A percentile compares a stretch with the other conserved stretches of the same genome.
Conservation (phyloP, 108 stramenopile genomes). For the Stephanodiscus triporus region DNA sequence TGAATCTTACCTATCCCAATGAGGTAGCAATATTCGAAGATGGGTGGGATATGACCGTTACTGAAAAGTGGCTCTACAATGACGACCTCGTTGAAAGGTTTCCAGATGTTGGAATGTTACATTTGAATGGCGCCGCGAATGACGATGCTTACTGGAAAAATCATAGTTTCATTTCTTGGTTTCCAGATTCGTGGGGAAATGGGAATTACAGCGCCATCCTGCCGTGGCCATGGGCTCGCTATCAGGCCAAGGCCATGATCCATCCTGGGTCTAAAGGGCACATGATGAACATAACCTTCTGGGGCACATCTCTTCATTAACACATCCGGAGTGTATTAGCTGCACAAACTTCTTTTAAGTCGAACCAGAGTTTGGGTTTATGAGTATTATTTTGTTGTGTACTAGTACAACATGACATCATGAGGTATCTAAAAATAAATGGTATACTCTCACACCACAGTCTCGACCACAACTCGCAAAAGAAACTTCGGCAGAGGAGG, state of each 20-base stretch:
- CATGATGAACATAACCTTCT: too few species aligned
- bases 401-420: too few species aligned
- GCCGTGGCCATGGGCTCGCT: neutral
- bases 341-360: too few species aligned
- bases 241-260: too few species aligned
- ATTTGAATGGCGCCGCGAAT: constrained; percentile 29
- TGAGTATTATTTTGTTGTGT: too few species aligned
- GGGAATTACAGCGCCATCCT: neutral
- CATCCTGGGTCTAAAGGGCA: too few species aligned
- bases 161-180: neutral
- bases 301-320: too few species aligned
- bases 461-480: constrained; percentile 36
- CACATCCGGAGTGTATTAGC: too few species aligned
- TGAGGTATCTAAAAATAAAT: too few species aligned
- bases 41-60: constrained; percentile 21
- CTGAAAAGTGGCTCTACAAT: constrained; percentile 5
- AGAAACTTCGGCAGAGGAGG: neutral
- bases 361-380: too few species aligned
- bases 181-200: constrained; percentile 1
- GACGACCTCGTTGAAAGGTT: neutral
- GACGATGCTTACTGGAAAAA: constrained; percentile 18
- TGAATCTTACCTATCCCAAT: constrained; percentile 13
- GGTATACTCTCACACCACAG: constrained; percentile 28
- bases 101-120: constrained; percentile 37
- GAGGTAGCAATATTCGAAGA: constrained; percentile 4